These are phyloP conservation scores for Dinochytrium kinnereticum DNA, from an alignment of 371 early-diverging fungal genomes.

Conservation along the genomic window DNA sequence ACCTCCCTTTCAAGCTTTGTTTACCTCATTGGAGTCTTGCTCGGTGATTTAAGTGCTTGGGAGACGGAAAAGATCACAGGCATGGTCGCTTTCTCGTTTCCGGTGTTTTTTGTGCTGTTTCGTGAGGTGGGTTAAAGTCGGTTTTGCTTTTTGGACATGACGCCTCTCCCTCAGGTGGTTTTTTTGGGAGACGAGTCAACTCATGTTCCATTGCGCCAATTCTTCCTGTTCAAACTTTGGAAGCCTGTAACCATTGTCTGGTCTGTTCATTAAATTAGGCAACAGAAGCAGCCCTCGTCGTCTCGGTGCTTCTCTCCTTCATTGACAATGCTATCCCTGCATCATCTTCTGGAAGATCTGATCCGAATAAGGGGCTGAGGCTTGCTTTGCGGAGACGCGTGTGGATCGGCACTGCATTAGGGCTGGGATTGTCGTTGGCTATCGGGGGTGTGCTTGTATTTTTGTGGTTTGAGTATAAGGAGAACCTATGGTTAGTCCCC, in stretches of 20 bases:
- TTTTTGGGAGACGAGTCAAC: no score
- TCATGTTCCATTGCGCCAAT: no score
- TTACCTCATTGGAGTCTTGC: no score
- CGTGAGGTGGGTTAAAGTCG: no score
- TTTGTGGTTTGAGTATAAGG: slow-evolving; percentile 69
- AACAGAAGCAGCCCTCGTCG: slow-evolving; percentile 80
- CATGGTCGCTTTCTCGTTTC: slow-evolving; percentile 65
- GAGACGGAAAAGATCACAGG: no score
- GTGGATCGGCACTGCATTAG: slow-evolving; percentile 48
- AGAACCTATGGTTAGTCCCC: slow-evolving; percentile 66
- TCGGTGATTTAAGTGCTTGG: no score
- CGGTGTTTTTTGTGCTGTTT: slow-evolving; percentile 83
- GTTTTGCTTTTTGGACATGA: no score
- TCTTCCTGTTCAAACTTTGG: background rate
- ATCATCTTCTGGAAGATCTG: background rate
- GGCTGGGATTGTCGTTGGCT: slow-evolving; percentile 42
- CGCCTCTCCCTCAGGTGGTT: no score
- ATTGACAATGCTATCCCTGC: slow-evolving; percentile 33
- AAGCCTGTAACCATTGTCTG: background rate
- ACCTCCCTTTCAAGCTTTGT: no score
- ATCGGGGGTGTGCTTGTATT: slow-evolving; percentile 68
- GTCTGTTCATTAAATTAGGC: slow-evolving; percentile 39
- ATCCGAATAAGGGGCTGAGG: background rate
- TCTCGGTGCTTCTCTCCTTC: slow-evolving; percentile 79
- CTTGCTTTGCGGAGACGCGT: slow-evolving; percentile 36